These are phyloP conservation scores for Beauveria australis DNA, from an alignment of 2,329 filamentous ascomycete genomes.

Conservation along the genomic window DNA sequence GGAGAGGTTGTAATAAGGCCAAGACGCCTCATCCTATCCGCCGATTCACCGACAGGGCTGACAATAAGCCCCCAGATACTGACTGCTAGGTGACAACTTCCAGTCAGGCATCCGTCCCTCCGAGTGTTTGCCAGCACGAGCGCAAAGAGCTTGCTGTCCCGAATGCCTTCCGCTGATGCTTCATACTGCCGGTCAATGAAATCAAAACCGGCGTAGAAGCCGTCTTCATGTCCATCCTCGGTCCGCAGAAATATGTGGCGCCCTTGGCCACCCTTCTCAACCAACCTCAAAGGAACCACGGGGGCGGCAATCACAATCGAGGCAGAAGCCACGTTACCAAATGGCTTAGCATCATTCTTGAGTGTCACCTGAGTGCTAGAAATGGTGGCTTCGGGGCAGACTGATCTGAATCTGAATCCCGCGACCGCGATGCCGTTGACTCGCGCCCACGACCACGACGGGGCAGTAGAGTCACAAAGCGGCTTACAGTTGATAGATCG, in stretches of 20 bases:
- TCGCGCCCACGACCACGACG: constrained; percentile 2
- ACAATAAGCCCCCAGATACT: not conserved
- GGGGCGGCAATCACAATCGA: not conserved
- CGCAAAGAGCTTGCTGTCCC: not conserved
- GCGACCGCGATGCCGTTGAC: not conserved
- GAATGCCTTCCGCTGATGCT: not conserved
- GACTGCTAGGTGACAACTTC: not conserved
- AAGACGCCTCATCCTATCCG: not conserved
- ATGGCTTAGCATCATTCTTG: not conserved
- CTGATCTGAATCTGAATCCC: not conserved
- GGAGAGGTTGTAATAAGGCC: not conserved
- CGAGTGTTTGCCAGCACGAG: not conserved
- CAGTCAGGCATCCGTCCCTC: not conserved
- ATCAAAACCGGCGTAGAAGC: not conserved
- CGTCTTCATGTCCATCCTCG: not conserved
- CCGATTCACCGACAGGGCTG: not conserved
- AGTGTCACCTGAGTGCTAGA: not conserved
- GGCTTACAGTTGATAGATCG: not conserved
- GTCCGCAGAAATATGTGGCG: not conserved
- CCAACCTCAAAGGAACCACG: not conserved
- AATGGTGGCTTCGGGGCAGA: not conserved
- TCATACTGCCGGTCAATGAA: not conserved
- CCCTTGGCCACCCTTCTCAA: not conserved
- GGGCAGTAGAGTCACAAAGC: not conserved
- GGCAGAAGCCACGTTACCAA: not conserved